phyloP scores from a whole-genome alignment of 805 yeast species.

The Metschnikowia santaceciliae region DNA sequence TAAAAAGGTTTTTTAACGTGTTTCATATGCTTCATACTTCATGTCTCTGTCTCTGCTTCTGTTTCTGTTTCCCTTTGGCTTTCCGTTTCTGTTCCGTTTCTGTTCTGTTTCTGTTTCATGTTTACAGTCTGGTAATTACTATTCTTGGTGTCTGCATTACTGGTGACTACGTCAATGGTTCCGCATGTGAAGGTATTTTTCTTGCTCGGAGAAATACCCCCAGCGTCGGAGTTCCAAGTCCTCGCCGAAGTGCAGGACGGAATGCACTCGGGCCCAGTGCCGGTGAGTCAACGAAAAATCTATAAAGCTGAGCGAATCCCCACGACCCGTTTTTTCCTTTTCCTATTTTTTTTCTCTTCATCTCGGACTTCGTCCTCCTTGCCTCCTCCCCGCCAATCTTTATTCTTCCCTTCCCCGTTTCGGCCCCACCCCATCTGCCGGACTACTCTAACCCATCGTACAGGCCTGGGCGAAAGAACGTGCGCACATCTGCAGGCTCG shows the following conservation, averaged over 20 bases:
- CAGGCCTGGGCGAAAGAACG: not conserved
- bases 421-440: not conserved
- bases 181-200: not conserved
- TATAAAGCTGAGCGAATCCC: not conserved
- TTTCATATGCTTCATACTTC: too few species aligned
- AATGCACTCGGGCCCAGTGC: not conserved
- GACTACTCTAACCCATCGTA: not conserved
- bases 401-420: not conserved
- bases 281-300: not conserved
- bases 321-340: not conserved
- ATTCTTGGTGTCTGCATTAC: too few species aligned
- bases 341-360: not conserved
- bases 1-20: too few species aligned
- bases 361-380: not conserved
- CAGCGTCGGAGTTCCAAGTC: constrained; percentile 5
- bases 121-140: too few species aligned
- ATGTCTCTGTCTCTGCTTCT: too few species aligned
- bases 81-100: too few species aligned
- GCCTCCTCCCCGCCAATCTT: not conserved
- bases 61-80: too few species aligned
- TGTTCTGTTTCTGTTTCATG: too few species aligned
- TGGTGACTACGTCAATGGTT: not conserved
- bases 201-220: constrained; percentile 6
- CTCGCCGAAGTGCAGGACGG: constrained; percentile 3
- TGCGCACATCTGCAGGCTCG: constrained; percentile 3